A percentile compares a stretch with the other conserved stretches of the same genome.
Conservation (phyloP, 2,329 filamentous ascomycete species). For the Hymenoscyphus fructigenus region DNA sequence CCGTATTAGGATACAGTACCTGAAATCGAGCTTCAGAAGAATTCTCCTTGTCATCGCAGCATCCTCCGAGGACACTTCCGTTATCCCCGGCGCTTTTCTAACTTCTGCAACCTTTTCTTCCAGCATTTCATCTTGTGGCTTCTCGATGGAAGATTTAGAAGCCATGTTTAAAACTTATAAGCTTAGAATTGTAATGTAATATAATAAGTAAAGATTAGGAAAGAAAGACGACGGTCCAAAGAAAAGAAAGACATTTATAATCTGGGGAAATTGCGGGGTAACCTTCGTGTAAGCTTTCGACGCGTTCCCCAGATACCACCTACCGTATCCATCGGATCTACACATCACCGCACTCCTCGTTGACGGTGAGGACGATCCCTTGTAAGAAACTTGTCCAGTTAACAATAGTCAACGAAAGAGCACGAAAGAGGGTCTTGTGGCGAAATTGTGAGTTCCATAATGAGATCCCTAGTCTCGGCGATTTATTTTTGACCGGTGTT, state of each 20-base stretch:
- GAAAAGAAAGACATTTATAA: not conserved
- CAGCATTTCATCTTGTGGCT: not conserved
- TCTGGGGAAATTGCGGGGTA: not conserved
- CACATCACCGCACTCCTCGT: no score
- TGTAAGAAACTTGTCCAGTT: not conserved
- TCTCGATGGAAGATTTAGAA: not conserved
- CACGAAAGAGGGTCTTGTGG: not conserved
- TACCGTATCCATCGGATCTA: no score
- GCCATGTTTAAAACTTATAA: not conserved
- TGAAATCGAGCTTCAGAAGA: constrained; percentile 54
- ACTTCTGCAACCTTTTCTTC: not conserved
- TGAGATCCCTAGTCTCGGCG: not conserved
- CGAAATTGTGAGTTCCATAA: not conserved
- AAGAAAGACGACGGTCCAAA: not conserved
- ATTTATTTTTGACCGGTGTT: not conserved
- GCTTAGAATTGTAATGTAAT: not conserved
- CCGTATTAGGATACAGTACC: constrained; percentile 37
- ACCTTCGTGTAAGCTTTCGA: constrained; percentile 8
- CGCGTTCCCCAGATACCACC: constrained; percentile 4
- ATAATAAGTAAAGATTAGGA: not conserved
- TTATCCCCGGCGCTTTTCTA: not conserved
- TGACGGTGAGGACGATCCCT: no score
- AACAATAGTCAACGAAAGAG: not conserved
- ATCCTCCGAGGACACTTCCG: constrained; percentile 10
- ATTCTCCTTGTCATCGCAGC: constrained; percentile 43